These are phyloP conservation scores for Malus hybrid DNA, from an alignment of 331 rosid genomes.

Conservation along the genomic window DNA sequence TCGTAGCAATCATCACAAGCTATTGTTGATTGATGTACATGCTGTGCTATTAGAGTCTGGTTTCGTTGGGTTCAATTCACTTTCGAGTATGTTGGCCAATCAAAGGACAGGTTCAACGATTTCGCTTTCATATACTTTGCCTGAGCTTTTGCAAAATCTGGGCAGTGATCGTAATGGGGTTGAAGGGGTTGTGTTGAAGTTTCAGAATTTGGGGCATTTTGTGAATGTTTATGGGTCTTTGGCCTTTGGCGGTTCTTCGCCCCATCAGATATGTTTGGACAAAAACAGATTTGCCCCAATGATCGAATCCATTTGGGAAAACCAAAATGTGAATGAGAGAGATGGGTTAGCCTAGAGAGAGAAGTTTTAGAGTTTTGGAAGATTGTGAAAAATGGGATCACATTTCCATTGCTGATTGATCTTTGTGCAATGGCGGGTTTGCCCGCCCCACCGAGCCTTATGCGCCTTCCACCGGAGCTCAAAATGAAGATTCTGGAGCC, in stretches of 20 bases:
- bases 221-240: slow-evolving; percentile 55
- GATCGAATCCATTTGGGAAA: slow-evolving; percentile 29
- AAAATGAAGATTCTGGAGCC: slow-evolving; percentile 51
- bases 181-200: slow-evolving; percentile 37
- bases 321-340: background rate
- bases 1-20: slow-evolving; percentile 24
- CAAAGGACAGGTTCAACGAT: slow-evolving; percentile 17
- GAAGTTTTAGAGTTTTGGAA: slow-evolving; percentile 54
- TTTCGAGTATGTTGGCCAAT: slow-evolving; percentile 25
- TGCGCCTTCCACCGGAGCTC: slow-evolving; percentile 56
- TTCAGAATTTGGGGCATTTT: slow-evolving; percentile 49
- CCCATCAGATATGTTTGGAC: slow-evolving; percentile 36
- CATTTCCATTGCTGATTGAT: slow-evolving; percentile 62
- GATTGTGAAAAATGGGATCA: slow-evolving; percentile 59
- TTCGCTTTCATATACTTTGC: slow-evolving; percentile 48
- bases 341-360: background rate
- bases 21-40: slow-evolving; percentile 49
- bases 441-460: slow-evolving; percentile 48
- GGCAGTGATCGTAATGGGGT: background rate
- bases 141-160: slow-evolving; percentile 34
- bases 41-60: slow-evolving; percentile 69
- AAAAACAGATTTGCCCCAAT: slow-evolving; percentile 26
- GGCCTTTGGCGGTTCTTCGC: slow-evolving; percentile 24
- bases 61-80: slow-evolving; percentile 37
- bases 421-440: slow-evolving; percentile 57